These are phyloP conservation scores for Alternaria viburni DNA, from an alignment of 2,329 filamentous ascomycete species.

Conservation along the genomic window DNA sequence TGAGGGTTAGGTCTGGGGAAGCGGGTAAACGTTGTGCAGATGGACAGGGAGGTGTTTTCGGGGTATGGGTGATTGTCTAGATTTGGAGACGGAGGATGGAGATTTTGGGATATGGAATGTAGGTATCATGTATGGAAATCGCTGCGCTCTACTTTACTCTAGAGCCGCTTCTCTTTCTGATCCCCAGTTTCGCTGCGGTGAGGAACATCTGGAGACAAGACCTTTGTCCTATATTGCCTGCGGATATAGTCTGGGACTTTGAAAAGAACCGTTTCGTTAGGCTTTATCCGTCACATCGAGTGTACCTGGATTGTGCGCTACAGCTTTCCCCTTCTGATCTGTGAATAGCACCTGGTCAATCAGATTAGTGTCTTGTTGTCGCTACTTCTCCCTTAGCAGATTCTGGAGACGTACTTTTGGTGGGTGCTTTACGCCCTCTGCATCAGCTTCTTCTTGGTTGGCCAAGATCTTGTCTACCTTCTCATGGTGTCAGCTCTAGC, in stretches of 20 bases:
- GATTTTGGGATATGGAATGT: not conserved
- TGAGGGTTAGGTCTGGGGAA: not conserved
- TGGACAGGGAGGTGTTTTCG: not conserved
- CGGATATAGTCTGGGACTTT: not conserved
- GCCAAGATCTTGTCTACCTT: constrained; percentile 50
- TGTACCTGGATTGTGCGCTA: constrained; percentile 50
- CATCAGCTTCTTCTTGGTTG: constrained; percentile 44
- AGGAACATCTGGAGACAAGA: not conserved
- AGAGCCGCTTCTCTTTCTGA: not conserved
- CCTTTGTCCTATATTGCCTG: not conserved
- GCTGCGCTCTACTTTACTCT: not conserved
- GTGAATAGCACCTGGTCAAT: constrained; percentile 45
- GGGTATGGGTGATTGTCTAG: no score
- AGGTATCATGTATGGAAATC: not conserved
- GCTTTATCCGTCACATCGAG: constrained; percentile 25
- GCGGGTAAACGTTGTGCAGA: not conserved
- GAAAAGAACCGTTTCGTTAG: not conserved
- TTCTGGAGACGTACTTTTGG: constrained; percentile 45
- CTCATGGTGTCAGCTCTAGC: not conserved
- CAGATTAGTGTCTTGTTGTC: not conserved
- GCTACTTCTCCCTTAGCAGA: not conserved
- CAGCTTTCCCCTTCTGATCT: constrained; percentile 50
- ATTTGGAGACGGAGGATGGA: not conserved
- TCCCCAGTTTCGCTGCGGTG: not conserved
- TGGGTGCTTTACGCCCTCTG: constrained; percentile 50